These are phyloP conservation scores for Microbotryum intermedium DNA, from an alignment of 1,284 basidiomycete species.

Conservation along the genomic window DNA sequence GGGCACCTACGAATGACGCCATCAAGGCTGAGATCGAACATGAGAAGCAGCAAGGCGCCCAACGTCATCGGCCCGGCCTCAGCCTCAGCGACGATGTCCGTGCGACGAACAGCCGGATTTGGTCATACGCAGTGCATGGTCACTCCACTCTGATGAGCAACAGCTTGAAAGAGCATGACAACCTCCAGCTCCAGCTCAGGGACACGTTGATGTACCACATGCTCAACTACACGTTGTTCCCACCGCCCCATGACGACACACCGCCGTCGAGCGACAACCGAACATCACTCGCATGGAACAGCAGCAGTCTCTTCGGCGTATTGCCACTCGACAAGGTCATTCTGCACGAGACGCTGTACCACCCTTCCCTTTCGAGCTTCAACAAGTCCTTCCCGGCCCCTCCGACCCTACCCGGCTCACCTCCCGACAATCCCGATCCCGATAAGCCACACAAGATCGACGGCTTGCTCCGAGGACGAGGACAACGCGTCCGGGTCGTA, in stretches of 20 bases:
- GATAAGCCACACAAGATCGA: conserved; percentile 37
- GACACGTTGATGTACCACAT: conserved; percentile 93
- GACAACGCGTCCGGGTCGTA: conserved; percentile 66
- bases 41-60: background rate
- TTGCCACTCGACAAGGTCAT: conserved; percentile 58
- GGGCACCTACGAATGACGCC: conserved; percentile 91
- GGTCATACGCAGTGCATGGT: no score
- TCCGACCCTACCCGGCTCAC: conserved; percentile 22
- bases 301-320: conserved; percentile 62
- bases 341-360: conserved; percentile 51
- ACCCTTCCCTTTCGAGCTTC: conserved; percentile 46
- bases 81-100: no score
- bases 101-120: no score
- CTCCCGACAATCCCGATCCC: conserved; percentile 24
- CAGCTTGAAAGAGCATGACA: conserved; percentile 49
- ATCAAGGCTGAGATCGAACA: conserved; percentile 43
- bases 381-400: conserved; percentile 24
- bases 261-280: conserved; percentile 3
- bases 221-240: conserved; percentile 68
- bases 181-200: conserved; percentile 71
- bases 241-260: conserved; percentile 19
- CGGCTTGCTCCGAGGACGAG: conserved; percentile 68
- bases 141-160: background rate
- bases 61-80: background rate
- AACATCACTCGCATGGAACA: conserved; percentile 39